phyloP scores from a whole-genome alignment of 768 basidiomycete genomes.

The Neoboletus magnificus region DNA sequence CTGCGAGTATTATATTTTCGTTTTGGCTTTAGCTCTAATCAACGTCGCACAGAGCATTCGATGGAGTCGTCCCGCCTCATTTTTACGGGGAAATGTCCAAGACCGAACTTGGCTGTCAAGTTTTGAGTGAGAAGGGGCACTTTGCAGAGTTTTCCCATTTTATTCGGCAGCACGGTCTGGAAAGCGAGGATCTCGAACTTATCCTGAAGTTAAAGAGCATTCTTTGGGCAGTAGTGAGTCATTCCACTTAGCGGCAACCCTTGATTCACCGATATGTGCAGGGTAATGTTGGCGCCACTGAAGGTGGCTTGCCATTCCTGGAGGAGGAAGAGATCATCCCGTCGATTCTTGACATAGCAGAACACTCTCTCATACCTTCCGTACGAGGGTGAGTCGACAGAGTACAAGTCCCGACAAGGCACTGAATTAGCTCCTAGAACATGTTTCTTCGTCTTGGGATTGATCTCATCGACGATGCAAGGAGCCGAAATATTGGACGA shows the following conservation, averaged over 20 bases:
- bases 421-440: slow-evolving; percentile 54
- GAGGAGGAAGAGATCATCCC: slow-evolving; percentile 96
- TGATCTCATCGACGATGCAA: slow-evolving; percentile 87
- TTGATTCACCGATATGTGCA: slow-evolving; percentile 30
- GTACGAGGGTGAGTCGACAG: slow-evolving; percentile 76
- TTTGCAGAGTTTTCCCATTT: slow-evolving; percentile 89
- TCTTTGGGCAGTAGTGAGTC: slow-evolving; percentile 90
- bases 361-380: slow-evolving; percentile 83
- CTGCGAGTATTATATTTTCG: slow-evolving; percentile 36
- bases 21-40: background rate
- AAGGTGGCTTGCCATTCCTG: slow-evolving; percentile 88
- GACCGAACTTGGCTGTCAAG: slow-evolving; percentile 90
- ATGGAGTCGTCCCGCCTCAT: slow-evolving; percentile 87
- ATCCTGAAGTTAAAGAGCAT: slow-evolving; percentile 92
- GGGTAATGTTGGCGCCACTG: slow-evolving; percentile 92
- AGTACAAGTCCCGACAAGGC: background rate
- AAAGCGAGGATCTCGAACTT: slow-evolving; percentile 77
- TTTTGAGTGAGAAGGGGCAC: slow-evolving; percentile 86
- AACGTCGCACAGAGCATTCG: slow-evolving; percentile 54
- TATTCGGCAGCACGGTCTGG: slow-evolving; percentile 81
- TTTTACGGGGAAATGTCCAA: slow-evolving; percentile 99
- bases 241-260: background rate
- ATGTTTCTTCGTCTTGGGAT: slow-evolving; percentile 91
- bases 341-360: slow-evolving; percentile 85
- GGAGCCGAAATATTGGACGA: slow-evolving; percentile 94